phyloP scores from a whole-genome alignment of 1,284 basidiomycete genomes.

The Dichomitus squalens region DNA sequence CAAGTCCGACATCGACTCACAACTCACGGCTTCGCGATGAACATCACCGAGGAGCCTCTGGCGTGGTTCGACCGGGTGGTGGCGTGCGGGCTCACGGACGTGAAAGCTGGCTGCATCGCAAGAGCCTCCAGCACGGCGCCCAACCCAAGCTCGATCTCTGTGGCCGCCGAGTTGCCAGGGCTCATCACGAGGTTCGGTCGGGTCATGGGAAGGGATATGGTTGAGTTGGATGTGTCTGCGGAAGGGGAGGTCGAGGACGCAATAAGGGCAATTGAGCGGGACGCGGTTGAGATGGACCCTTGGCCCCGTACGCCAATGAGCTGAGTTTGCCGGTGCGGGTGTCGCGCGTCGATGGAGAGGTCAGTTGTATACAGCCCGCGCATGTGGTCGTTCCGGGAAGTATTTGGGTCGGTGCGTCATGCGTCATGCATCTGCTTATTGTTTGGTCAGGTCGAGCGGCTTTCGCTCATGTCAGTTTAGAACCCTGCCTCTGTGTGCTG shows the following conservation, averaged over 20 bases:
- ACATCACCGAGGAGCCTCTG: conserved; percentile 80
- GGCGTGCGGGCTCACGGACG: conserved; percentile 91
- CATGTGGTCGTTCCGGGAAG: too few relatives aligned
- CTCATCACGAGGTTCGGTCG: conserved; percentile 56
- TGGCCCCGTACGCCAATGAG: conserved; percentile 22
- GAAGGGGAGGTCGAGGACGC: conserved; percentile 55
- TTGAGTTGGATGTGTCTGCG: conserved; percentile 44
- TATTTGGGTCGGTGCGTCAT: too few relatives aligned
- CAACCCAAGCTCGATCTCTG: conserved; percentile 29
- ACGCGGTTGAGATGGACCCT: conserved; percentile 20
- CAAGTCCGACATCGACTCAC: conserved; percentile 94
- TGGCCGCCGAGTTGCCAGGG: conserved; percentile 55
- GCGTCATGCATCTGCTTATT: too few relatives aligned
- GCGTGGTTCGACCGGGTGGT: conserved; percentile 88
- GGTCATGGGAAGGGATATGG: conserved; percentile 58
- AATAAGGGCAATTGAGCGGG: conserved; percentile 40
- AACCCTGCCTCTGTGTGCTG: too few relatives aligned
- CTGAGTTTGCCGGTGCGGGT: background rate
- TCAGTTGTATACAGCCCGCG: background rate
- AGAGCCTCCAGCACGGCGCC: conserved; percentile 38
- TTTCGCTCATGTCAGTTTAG: too few relatives aligned
- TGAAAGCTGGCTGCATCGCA: conserved; percentile 73
- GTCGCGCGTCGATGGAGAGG: background rate
- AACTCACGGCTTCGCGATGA: conserved; percentile 94
- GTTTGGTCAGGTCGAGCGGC: too few relatives aligned